Percentiles rank a stretch among this genome's conserved stretches.
Evolutionary conservation across 2,329 filamentous ascomycete genomes (phyloP).

Genomic region (Colletotrichum karsti): DNA sequence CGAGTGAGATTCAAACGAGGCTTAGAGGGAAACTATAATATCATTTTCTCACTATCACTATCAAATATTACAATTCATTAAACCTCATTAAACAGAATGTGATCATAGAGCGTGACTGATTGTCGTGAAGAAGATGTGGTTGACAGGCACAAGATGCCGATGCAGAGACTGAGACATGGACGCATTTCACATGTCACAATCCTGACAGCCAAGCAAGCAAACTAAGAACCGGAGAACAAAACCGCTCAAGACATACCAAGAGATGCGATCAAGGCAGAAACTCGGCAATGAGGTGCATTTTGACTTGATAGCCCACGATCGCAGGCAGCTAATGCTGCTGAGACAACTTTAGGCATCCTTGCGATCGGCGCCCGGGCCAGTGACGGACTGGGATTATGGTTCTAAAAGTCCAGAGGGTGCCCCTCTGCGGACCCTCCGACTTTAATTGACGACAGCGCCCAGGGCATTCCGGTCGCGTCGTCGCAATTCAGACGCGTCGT

Average conservation of each 20-base stretch:
- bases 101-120: background rate
- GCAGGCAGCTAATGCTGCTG: background rate
- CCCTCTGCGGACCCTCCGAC: background rate
- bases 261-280: no score
- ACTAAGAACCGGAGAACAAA: no score
- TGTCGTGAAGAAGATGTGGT: background rate
- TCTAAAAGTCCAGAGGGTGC: background rate
- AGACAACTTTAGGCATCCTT: background rate
- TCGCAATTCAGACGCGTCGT: slow-evolving; percentile 22
- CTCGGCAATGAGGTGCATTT: background rate
- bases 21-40: background rate
- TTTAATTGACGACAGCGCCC: slow-evolving; percentile 17
- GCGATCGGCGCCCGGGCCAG: background rate
- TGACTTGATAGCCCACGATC: background rate
- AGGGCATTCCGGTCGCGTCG: slow-evolving; percentile 17
- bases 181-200: no score
- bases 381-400: background rate
- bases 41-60: background rate
- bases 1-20: background rate
- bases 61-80: background rate
- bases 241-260: no score
- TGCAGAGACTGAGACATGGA: no score
- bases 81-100: background rate
- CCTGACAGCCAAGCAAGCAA: no score
- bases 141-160: no score